A percentile compares a stretch with the other conserved stretches of the same genome.
Evolutionary conservation across 2,329 filamentous ascomycete species (phyloP).

Genomic region (Hypoxylon sp.): DNA sequence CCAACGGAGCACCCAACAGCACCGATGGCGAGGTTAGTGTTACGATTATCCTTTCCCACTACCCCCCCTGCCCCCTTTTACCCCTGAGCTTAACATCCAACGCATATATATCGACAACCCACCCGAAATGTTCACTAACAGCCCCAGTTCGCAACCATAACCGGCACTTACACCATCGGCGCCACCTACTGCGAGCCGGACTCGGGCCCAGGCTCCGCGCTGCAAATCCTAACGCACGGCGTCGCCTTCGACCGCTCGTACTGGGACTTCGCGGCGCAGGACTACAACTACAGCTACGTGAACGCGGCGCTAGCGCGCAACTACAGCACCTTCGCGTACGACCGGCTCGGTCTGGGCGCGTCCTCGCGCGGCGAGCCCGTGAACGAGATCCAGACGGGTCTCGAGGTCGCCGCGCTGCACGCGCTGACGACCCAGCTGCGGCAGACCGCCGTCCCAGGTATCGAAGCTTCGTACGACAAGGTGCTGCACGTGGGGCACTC

Average conservation of each 20-base stretch:
- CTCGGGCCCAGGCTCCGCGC: slow-evolving; percentile 56
- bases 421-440: slow-evolving; percentile 67
- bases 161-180: slow-evolving; percentile 69
- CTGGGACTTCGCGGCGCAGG: slow-evolving; percentile 72
- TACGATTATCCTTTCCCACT: slow-evolving; percentile 7
- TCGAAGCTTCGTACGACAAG: slow-evolving; percentile 57
- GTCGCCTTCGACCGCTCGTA: slow-evolving; percentile 71
- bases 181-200: slow-evolving; percentile 74
- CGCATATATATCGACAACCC: neutral
- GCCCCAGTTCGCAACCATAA: slow-evolving; percentile 26
- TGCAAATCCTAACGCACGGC: slow-evolving; percentile 68
- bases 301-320: slow-evolving; percentile 67
- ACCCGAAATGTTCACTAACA: neutral
- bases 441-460: slow-evolving; percentile 59
- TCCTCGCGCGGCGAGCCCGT: slow-evolving; percentile 72
- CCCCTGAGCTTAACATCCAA: neutral
- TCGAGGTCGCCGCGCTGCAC: slow-evolving; percentile 71
- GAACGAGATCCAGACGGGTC: slow-evolving; percentile 70
- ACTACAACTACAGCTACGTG: slow-evolving; percentile 75
- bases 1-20: slow-evolving; percentile 51
- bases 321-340: slow-evolving; percentile 73
- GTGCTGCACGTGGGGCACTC: slow-evolving; percentile 75
- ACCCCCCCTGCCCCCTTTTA: neutral
- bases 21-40: slow-evolving; percentile 51
- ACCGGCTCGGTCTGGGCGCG: slow-evolving; percentile 73